A percentile compares a stretch with the other conserved stretches of the same genome.
phyloP scores from a whole-genome alignment of 1,284 basidiomycete genomes.

The Leucoagaricus sp. region DNA sequence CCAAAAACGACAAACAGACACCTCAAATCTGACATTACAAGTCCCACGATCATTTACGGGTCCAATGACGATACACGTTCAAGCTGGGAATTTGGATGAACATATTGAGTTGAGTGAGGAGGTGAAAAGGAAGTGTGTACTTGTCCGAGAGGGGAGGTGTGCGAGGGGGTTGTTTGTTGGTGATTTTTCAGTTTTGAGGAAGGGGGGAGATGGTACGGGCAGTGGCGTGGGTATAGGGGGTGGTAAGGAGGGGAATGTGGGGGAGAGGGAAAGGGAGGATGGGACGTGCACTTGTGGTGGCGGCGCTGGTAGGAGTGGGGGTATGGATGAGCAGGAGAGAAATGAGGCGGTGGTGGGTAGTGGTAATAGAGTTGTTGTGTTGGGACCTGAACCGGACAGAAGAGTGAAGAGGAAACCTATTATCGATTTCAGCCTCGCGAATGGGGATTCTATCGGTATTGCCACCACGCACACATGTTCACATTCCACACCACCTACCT shows the following conservation, averaged over 20 bases:
- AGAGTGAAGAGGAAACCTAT: background rate
- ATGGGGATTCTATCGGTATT: background rate
- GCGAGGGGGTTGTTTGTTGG: slow-evolving; percentile 16
- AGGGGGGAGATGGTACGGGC: no score
- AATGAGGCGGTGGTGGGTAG: background rate
- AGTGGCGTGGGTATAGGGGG: no score
- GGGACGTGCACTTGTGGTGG: background rate
- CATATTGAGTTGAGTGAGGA: slow-evolving; percentile 13
- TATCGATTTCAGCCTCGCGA: background rate
- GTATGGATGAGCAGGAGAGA: background rate
- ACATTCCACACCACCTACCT: background rate
- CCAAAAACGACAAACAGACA: background rate
- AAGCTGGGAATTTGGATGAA: slow-evolving; percentile 14
- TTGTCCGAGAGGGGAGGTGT: slow-evolving; percentile 11
- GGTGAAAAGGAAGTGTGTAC: background rate
- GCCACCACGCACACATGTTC: background rate
- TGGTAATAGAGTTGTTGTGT: no score
- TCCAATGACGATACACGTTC: slow-evolving; percentile 21
- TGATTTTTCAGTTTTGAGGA: slow-evolving; percentile 1
- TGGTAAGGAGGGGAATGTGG: no score
- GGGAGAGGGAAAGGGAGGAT: background rate
- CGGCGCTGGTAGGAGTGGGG: no score
- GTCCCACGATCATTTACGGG: slow-evolving; percentile 26
- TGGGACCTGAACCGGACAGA: background rate
- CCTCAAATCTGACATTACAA: slow-evolving; percentile 21